phyloP scores from a whole-genome alignment of 31 red algal species.

The Pterothamnion heteromorphum region DNA sequence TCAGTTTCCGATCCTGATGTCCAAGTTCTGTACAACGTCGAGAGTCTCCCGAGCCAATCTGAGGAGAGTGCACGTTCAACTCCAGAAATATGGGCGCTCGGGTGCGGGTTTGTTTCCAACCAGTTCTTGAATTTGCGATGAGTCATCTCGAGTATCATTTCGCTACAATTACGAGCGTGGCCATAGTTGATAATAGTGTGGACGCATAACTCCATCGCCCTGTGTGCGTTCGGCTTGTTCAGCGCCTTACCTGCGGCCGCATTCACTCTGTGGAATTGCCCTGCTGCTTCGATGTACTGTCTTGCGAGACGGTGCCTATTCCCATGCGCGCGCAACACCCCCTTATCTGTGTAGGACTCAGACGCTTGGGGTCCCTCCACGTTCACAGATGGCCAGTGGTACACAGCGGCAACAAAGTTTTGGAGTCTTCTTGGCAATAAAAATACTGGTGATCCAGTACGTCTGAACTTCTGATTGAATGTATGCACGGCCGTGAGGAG shows the following conservation, averaged over 20 bases:
- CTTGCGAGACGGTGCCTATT: neutral
- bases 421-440: neutral
- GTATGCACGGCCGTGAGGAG: neutral
- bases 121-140: constrained; percentile 37
- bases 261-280: neutral
- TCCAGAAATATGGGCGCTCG: neutral
- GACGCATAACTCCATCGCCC: neutral
- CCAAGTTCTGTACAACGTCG: neutral
- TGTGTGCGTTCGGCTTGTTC: constrained; percentile 28
- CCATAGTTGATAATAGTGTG: neutral
- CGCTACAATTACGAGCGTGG: neutral
- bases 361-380: neutral
- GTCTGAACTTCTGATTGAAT: neutral
- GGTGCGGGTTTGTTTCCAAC: neutral
- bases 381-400: neutral
- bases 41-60: neutral
- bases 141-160: constrained; percentile 25
- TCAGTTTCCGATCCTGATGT: neutral
- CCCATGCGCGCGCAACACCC: neutral
- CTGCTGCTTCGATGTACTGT: neutral
- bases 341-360: neutral
- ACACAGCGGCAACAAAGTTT: neutral
- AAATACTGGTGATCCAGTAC: neutral
- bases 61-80: neutral
- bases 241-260: neutral